These are phyloP conservation scores for Chrysosporium keratinophilum DNA, from an alignment of 2,329 filamentous ascomycete species.

Conservation along the genomic window DNA sequence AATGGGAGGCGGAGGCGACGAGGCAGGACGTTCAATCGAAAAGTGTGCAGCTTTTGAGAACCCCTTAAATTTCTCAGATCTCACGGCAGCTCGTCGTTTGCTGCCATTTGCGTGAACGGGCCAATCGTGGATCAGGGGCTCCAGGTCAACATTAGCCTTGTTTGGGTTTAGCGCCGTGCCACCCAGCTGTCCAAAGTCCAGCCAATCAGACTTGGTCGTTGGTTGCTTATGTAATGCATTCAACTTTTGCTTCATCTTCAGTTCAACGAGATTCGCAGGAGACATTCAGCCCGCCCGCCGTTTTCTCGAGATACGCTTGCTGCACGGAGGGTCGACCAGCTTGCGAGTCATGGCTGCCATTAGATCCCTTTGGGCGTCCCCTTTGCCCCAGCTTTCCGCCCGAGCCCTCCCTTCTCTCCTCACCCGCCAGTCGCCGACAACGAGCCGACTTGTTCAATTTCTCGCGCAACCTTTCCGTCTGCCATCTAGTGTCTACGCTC, in stretches of 20 bases:
- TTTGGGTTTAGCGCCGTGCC: constrained; percentile 6
- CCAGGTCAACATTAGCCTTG: constrained; percentile 9
- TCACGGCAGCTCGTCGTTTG: background rate
- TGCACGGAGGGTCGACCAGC: background rate
- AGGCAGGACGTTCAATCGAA: too few relatives aligned
- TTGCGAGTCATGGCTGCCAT: constrained; percentile 1
- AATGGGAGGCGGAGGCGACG: background rate
- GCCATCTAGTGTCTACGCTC: background rate
- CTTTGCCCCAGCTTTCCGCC: constrained; percentile 2
- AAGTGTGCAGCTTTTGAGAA: background rate
- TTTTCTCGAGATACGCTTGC: background rate
- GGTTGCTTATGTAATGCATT: constrained; percentile 4
- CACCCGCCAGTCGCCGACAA: constrained; percentile 10
- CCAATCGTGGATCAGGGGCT: constrained; percentile 13
- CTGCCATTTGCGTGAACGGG: background rate
- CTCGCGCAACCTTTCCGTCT: constrained; percentile 46
- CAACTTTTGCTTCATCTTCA: background rate
- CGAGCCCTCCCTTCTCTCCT: background rate
- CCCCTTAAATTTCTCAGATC: constrained; percentile 10
- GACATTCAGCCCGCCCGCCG: background rate
- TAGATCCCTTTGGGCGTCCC: constrained; percentile 1
- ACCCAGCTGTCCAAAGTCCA: background rate
- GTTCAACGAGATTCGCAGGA: background rate
- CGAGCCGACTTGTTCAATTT: constrained; percentile 40
- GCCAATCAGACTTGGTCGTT: background rate